Conservation (phyloP, 176 grass and related monocot species). For the Bonia amplexicaulis region DNA sequence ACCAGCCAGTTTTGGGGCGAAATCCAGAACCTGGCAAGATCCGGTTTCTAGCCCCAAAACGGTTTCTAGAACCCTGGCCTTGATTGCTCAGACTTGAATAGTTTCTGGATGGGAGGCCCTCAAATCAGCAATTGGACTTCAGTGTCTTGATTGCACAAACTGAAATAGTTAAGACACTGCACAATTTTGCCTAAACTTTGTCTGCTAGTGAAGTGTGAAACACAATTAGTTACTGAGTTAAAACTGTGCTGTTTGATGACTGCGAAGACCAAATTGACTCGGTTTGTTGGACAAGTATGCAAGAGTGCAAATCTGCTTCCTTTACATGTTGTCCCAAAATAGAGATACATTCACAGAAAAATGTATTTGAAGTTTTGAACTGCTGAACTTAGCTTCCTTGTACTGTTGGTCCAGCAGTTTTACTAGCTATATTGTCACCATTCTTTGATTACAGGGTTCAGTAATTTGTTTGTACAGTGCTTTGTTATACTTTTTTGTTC, state of each 20-base stretch:
- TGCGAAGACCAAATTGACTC: neutral
- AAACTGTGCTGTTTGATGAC: neutral
- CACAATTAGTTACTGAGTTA: neutral
- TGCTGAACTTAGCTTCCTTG: neutral
- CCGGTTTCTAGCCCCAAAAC: neutral
- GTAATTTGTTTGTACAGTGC: neutral
- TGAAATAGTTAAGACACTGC: neutral
- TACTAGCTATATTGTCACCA: neutral
- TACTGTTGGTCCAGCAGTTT: neutral
- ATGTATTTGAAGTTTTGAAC: neutral
- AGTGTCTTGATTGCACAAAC: conserved; percentile 1
- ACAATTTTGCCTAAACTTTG: neutral
- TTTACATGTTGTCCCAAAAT: neutral
- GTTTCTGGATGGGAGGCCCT: neutral
- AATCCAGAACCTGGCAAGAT: neutral
- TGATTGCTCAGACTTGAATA: neutral
- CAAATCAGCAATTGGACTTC: neutral
- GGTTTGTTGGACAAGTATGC: neutral
- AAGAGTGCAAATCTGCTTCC: neutral
- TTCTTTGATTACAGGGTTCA: neutral
- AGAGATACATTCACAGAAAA: neutral
- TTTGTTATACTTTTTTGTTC: conserved; percentile 24
- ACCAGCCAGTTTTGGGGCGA: no score
- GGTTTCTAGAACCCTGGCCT: neutral
- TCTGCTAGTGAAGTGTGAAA: neutral